Conservation (phyloP, 2,329 filamentous ascomycete genomes). For the Penicillium sp. region DNA sequence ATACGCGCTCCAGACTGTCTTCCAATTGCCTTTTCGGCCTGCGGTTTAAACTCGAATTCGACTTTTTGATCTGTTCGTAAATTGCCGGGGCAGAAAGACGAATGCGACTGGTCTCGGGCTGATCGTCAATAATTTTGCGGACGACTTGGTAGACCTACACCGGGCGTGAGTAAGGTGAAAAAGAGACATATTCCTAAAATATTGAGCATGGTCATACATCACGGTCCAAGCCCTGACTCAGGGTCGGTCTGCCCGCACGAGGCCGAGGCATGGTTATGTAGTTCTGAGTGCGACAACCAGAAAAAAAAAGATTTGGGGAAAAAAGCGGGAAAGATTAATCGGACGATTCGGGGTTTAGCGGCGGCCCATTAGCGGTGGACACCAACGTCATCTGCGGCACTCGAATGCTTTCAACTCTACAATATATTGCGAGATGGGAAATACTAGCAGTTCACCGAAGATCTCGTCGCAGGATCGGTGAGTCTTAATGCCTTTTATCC, state of each 20-base stretch:
- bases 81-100: conserved; percentile 62
- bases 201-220: conserved; percentile 50
- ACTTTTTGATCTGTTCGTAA: conserved; percentile 78
- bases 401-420: neutral
- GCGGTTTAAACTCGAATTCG: conserved; percentile 82
- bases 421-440: conserved; percentile 58
- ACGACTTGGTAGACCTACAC: conserved; percentile 72
- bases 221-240: conserved; percentile 61
- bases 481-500: conserved; percentile 28
- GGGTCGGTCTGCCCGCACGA: conserved; percentile 46
- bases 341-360: conserved; percentile 13
- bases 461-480: conserved; percentile 85
- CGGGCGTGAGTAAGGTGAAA: conserved; percentile 1
- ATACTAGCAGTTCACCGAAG: conserved; percentile 62
- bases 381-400: conserved; percentile 35
- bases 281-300: conserved; percentile 11
- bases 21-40: conserved; percentile 80
- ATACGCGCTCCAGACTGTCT: conserved; percentile 79
- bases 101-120: conserved; percentile 49
- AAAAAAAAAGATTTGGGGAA: conserved; percentile 22
- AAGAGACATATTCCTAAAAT: conserved; percentile 8
- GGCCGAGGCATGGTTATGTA: conserved; percentile 38
- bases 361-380: conserved; percentile 54
- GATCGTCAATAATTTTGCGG: conserved; percentile 71
- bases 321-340: conserved; percentile 14